phyloP scores from a whole-genome alignment of 208 protist species.

The Acanthamoeba lenticulata region DNA sequence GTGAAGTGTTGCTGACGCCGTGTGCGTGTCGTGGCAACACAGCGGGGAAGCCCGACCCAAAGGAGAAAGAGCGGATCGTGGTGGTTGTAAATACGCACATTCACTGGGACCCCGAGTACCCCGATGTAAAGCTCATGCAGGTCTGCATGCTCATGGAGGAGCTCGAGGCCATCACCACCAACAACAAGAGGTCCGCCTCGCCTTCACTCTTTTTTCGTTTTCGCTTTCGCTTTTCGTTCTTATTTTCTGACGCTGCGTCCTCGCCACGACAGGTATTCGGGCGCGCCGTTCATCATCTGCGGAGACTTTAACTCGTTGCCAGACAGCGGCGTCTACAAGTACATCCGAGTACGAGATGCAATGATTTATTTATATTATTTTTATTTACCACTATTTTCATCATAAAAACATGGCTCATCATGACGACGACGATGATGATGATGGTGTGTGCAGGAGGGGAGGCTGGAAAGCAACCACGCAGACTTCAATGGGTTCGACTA shows the following conservation, averaged over 20 bases:
- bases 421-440: too few relatives aligned
- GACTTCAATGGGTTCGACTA: constrained; percentile 34
- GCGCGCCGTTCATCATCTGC: constrained; percentile 72
- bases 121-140: constrained; percentile 82
- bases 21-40: too few relatives aligned
- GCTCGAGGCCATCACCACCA: constrained; percentile 40
- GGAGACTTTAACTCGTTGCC: constrained; percentile 82
- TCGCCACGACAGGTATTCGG: not conserved
- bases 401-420: not conserved
- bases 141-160: constrained; percentile 76
- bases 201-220: not conserved
- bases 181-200: not conserved
- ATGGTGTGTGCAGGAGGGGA: not conserved
- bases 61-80: constrained; percentile 6
- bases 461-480: constrained; percentile 5
- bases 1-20: too few relatives aligned
- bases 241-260: not conserved
- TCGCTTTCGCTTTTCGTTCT: not conserved
- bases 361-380: not conserved
- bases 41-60: not conserved
- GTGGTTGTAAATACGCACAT: constrained; percentile 80
- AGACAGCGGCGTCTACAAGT: constrained; percentile 67
- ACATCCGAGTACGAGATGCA: not conserved
- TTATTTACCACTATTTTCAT: not conserved
- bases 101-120: constrained; percentile 79